These are phyloP conservation scores for Aspergillus sp. DNA, from an alignment of 2,329 filamentous ascomycete species.

Conservation along the genomic window DNA sequence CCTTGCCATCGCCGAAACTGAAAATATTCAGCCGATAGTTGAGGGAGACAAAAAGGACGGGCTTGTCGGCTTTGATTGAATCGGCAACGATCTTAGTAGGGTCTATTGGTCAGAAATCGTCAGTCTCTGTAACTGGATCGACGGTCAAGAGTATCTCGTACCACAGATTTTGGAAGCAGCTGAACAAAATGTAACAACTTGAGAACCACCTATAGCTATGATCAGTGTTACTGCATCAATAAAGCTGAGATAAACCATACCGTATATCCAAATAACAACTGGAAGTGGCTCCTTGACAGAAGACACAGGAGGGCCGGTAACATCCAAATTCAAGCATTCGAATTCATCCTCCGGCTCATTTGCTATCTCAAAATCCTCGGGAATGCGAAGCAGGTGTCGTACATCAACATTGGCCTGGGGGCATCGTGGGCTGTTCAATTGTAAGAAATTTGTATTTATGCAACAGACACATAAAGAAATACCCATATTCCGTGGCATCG, in stretches of 20 bases:
- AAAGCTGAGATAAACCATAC: conserved; percentile 11
- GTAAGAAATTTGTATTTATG: conserved; percentile 2
- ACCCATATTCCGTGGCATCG: conserved; percentile 32
- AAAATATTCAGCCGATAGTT: conserved; percentile 45
- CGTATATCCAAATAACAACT: conserved; percentile 45
- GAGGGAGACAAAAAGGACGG: conserved; percentile 40
- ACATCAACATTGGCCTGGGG: conserved; percentile 40
- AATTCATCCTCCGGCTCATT: conserved; percentile 39
- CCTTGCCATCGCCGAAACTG: conserved; percentile 39
- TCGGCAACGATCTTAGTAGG: conserved; percentile 30
- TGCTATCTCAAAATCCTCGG: conserved; percentile 24
- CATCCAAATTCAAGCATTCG: conserved; percentile 40
- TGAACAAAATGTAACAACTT: conserved; percentile 42
- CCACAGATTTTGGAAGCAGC: conserved; percentile 39
- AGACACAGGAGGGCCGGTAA: conserved; percentile 23
- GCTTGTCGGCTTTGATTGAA: conserved; percentile 28
- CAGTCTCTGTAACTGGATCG: background rate
- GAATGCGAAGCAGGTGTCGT: conserved; percentile 41
- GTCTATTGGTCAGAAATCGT: conserved; percentile 18
- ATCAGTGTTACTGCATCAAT: background rate
- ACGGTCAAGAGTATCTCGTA: conserved; percentile 12
- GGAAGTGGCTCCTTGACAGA: conserved; percentile 18
- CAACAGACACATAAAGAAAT: background rate
- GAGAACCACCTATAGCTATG: conserved; percentile 32
- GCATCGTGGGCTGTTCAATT: conserved; percentile 33